These are phyloP conservation scores for Rhinocladiella similis DNA, from an alignment of 2,329 filamentous ascomycete genomes.

Conservation along the genomic window DNA sequence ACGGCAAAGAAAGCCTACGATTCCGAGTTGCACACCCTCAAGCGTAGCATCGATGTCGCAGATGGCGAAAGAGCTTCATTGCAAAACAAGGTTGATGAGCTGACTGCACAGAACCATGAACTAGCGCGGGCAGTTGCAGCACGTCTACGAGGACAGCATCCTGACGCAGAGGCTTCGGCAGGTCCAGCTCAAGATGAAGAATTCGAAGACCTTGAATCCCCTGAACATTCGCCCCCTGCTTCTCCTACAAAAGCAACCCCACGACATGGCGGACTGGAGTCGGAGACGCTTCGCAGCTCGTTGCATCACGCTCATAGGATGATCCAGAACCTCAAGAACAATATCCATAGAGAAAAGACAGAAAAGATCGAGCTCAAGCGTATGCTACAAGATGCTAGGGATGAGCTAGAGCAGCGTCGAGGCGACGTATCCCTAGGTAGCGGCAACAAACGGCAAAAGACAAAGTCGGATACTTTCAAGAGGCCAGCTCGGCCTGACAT, in stretches of 20 bases:
- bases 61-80: conserved; percentile 77
- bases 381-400: conserved; percentile 90
- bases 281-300: conserved; percentile 92
- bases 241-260: conserved; percentile 92
- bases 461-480: conserved; percentile 69
- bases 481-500: conserved; percentile 72
- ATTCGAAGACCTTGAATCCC: conserved; percentile 69
- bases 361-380: conserved; percentile 95
- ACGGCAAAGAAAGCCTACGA: conserved; percentile 79
- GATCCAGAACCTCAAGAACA: conserved; percentile 92
- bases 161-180: conserved; percentile 42
- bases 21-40: conserved; percentile 79
- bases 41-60: conserved; percentile 73
- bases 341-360: conserved; percentile 95
- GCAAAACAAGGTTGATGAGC: conserved; percentile 82
- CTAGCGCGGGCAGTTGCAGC: conserved; percentile 80
- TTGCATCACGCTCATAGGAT: conserved; percentile 92
- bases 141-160: conserved; percentile 67
- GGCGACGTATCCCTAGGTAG: conserved; percentile 47
- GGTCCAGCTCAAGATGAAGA: conserved; percentile 57
- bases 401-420: conserved; percentile 76
- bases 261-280: conserved; percentile 84
- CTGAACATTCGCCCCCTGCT: conserved; percentile 84
- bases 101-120: conserved; percentile 87
- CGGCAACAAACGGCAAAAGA: conserved; percentile 58